Evolutionary conservation across 1,139 yeast species (phyloP).

Genomic region (Lodderomyces pseudojiufengensis): DNA sequence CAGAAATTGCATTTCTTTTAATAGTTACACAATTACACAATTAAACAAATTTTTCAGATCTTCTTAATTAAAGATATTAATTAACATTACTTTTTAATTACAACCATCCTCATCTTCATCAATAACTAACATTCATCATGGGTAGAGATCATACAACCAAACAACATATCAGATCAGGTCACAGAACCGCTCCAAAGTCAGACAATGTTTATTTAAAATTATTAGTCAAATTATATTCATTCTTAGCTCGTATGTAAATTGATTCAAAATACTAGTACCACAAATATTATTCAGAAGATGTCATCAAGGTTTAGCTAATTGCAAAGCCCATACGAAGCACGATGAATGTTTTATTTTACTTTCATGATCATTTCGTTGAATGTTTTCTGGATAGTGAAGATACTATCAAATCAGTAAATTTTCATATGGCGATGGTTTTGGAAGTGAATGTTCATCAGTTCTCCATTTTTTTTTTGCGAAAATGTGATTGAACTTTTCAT

Average conservation of each 20-base stretch:
- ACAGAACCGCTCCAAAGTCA: constrained; percentile 99
- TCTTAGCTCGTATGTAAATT: constrained; percentile 93
- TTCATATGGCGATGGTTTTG: background rate
- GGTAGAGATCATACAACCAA: constrained; percentile 97
- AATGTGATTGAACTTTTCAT: constrained; percentile 18
- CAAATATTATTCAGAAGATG: constrained; percentile 11
- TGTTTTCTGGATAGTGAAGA: constrained; percentile 11
- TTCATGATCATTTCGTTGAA: no score
- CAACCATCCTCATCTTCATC: background rate
- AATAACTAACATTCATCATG: constrained; percentile 42
- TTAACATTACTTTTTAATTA: background rate
- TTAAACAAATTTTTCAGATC: background rate
- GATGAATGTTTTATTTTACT: no score
- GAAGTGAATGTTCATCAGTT: background rate
- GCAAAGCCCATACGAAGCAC: background rate
- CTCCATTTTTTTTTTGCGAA: constrained; percentile 1
- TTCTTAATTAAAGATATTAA: background rate
- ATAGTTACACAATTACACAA: background rate
- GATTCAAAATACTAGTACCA: no score
- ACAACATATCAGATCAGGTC: constrained; percentile 94
- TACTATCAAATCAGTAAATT: constrained; percentile 10
- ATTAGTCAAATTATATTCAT: constrained; percentile 96
- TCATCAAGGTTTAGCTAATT: background rate
- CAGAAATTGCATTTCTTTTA: background rate
- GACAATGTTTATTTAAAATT: constrained; percentile 98